phyloP scores from a whole-genome alignment of 106 monocot species.

The Apostasia shenzhenica region DNA sequence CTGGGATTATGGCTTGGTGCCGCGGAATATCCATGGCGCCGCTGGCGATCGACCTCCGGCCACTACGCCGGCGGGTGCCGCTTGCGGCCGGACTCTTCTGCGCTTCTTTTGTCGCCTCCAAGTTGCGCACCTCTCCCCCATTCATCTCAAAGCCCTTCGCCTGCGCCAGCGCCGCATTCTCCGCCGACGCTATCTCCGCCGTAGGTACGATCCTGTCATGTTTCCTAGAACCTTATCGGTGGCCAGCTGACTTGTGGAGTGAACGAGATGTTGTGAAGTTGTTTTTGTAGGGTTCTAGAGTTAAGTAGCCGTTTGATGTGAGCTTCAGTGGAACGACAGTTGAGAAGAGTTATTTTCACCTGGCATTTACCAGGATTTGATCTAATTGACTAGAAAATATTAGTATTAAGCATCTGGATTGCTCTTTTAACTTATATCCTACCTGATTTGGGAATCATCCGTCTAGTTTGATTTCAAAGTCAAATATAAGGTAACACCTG shows the following conservation, averaged over 20 bases:
- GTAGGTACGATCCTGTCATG: constrained; percentile 1
- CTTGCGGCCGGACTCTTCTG: constrained; percentile 43
- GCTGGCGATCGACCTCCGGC: constrained; percentile 13
- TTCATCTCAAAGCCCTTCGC: constrained; percentile 26
- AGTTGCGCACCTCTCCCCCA: constrained; percentile 3
- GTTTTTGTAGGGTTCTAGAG: neutral
- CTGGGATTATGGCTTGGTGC: constrained; percentile 14
- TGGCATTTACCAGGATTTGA: no score
- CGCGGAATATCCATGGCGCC: constrained; percentile 1
- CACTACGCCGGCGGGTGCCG: constrained; percentile 14
- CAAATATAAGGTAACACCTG: no score
- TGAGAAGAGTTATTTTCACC: no score
- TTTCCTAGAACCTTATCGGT: neutral
- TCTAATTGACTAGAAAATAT: no score
- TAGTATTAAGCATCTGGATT: no score
- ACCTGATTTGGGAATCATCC: no score
- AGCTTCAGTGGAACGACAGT: no score
- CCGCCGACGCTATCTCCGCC: constrained; percentile 10
- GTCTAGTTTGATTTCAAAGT: no score
- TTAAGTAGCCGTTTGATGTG: no score
- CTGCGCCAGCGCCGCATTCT: constrained; percentile 27
- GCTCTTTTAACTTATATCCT: no score
- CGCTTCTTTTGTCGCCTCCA: constrained; percentile 21
- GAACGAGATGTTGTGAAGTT: neutral
- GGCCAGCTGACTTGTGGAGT: neutral